A percentile compares a stretch with the other conserved stretches of the same genome.
Evolutionary conservation across 306 rosid species (phyloP).

Genomic region (Cucurbita pepo): DNA sequence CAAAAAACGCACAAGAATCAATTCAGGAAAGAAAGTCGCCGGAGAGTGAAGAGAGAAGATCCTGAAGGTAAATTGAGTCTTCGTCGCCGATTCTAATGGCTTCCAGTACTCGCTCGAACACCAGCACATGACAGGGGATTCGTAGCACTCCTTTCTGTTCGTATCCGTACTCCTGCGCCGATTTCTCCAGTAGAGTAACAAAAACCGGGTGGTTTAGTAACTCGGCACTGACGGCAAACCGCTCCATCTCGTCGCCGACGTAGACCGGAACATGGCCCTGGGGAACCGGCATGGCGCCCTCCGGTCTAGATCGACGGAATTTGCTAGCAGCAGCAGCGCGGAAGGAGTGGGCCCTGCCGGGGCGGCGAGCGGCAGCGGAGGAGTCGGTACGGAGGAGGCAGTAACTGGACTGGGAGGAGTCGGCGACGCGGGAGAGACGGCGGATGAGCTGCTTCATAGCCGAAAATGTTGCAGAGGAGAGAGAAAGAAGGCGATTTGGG

Average conservation of each 20-base stretch:
- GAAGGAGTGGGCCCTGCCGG: slow-evolving; percentile 22
- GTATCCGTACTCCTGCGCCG: slow-evolving; percentile 90
- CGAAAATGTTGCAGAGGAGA: neutral
- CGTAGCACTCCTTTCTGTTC: slow-evolving; percentile 79
- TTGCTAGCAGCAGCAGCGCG: slow-evolving; percentile 6
- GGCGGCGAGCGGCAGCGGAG: neutral
- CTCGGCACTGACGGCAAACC: slow-evolving; percentile 69
- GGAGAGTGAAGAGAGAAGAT: slow-evolving; percentile 30
- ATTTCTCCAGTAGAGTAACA: slow-evolving; percentile 56
- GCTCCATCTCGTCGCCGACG: slow-evolving; percentile 94
- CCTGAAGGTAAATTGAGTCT: slow-evolving; percentile 31
- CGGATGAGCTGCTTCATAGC: slow-evolving; percentile 91
- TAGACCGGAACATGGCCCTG: slow-evolving; percentile 78
- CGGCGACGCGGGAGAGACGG: slow-evolving; percentile 70
- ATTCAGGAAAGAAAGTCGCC: slow-evolving; percentile 7
- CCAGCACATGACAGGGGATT: slow-evolving; percentile 67
- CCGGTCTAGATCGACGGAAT: neutral
- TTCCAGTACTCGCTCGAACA: slow-evolving; percentile 73
- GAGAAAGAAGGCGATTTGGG: neutral
- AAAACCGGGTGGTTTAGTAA: slow-evolving; percentile 74
- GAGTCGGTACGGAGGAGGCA: slow-evolving; percentile 37
- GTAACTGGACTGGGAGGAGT: slow-evolving; percentile 77
- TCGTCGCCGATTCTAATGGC: slow-evolving; percentile 48
- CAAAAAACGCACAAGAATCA: neutral
- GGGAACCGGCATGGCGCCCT: slow-evolving; percentile 17